phyloP scores from a whole-genome alignment of 2,329 filamentous ascomycete species.

The Ampelomyces quisqualis region DNA sequence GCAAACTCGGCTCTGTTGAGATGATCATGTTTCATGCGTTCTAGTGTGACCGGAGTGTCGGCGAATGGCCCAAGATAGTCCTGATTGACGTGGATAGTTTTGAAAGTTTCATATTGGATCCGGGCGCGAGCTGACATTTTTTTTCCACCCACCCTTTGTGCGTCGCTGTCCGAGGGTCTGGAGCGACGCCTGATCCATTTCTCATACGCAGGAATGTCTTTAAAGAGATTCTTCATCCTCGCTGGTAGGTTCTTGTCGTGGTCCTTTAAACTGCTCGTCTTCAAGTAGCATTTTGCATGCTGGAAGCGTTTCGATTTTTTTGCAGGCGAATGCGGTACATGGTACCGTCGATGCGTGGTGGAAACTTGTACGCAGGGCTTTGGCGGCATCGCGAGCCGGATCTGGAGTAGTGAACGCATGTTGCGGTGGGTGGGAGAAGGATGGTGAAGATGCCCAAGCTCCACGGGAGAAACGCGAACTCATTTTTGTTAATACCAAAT shows the following conservation, averaged over 20 bases:
- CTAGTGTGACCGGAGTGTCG: constrained; percentile 58
- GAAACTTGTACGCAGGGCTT: too few relatives aligned
- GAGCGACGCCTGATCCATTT: constrained; percentile 32
- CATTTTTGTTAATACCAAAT: too few relatives aligned
- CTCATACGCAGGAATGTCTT: constrained; percentile 27
- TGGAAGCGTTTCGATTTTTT: not conserved
- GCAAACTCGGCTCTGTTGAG: constrained; percentile 48
- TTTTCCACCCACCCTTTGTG: not conserved
- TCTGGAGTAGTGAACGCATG: not conserved
- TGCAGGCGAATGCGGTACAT: not conserved
- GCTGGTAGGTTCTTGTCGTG: constrained; percentile 24
- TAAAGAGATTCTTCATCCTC: constrained; percentile 26
- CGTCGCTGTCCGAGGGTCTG: not conserved
- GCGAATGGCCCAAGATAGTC: constrained; percentile 44
- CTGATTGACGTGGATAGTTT: constrained; percentile 15
- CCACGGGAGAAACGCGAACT: constrained; percentile 18
- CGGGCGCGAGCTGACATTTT: too few relatives aligned
- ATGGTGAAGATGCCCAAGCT: constrained; percentile 6
- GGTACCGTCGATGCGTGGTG: too few relatives aligned
- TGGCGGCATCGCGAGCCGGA: not conserved
- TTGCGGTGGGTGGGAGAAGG: not conserved
- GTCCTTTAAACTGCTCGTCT: not conserved
- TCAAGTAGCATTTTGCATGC: not conserved
- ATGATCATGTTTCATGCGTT: constrained; percentile 50
- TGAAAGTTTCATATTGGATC: too few relatives aligned